A percentile compares a stretch with the other conserved stretches of the same genome.
These are phyloP conservation scores for Aspergillus eucalypticola DNA, from an alignment of 2,329 filamentous ascomycete genomes.

Conservation along the genomic window DNA sequence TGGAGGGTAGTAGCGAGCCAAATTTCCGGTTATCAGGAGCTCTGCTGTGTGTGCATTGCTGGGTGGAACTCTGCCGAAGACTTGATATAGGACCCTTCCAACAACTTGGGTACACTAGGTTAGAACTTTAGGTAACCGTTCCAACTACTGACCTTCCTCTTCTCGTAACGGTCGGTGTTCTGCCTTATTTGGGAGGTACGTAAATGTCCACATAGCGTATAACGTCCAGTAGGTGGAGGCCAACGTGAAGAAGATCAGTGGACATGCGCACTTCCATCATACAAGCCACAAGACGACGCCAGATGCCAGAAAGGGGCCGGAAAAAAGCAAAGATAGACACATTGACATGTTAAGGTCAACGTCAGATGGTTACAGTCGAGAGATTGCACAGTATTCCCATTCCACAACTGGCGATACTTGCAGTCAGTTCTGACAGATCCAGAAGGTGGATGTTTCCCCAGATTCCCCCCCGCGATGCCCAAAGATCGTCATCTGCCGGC, in stretches of 20 bases:
- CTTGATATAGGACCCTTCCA: not conserved
- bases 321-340: not conserved
- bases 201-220: not conserved
- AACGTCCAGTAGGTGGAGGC: not conserved
- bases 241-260: not conserved
- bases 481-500: not conserved
- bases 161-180: not conserved
- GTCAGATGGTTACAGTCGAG: not conserved
- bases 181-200: not conserved
- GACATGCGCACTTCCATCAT: not conserved
- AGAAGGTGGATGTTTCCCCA: not conserved
- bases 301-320: not conserved
- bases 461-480: conserved; percentile 8
- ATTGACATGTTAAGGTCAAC: not conserved
- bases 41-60: not conserved
- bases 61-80: not conserved
- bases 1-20: not conserved
- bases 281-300: not conserved
- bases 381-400: not conserved
- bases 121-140: not conserved
- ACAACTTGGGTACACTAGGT: not conserved
- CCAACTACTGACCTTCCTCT: not conserved
- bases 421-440: conserved; percentile 1
- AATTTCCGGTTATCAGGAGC: not conserved
- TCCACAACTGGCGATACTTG: not conserved